Percentiles rank a stretch among this genome's conserved stretches.
phyloP scores from a whole-genome alignment of 805 yeast species.

The Pichia heedii region DNA sequence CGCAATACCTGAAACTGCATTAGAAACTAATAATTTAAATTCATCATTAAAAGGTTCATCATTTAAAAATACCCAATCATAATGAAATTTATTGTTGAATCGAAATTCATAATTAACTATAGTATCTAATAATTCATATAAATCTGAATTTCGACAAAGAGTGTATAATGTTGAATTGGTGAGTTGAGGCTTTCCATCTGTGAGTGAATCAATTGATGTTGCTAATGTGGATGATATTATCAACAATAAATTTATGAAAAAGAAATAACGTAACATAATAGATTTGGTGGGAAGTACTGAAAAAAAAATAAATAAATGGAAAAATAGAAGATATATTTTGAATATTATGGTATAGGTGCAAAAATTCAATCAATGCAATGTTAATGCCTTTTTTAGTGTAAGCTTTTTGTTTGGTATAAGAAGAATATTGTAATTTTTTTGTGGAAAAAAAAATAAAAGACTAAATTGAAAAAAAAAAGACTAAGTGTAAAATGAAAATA shows the following conservation, averaged over 20 bases:
- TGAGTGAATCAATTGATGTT: not conserved
- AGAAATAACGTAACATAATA: too few relatives aligned
- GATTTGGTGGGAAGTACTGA: too few relatives aligned
- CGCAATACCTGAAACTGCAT: conserved; percentile 49
- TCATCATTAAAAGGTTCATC: conserved; percentile 53
- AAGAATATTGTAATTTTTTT: too few relatives aligned
- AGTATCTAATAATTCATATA: conserved; percentile 47
- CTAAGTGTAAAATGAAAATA: too few relatives aligned
- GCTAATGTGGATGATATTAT: not conserved
- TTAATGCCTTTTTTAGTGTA: too few relatives aligned
- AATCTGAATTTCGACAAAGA: conserved; percentile 59
- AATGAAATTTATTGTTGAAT: conserved; percentile 51
- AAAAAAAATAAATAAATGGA: too few relatives aligned
- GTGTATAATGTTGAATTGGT: conserved; percentile 59
- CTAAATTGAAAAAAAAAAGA: too few relatives aligned
- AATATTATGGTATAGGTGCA: too few relatives aligned
- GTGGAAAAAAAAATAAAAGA: too few relatives aligned
- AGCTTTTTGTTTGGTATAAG: too few relatives aligned
- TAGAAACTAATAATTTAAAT: conserved; percentile 41
- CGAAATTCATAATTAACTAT: conserved; percentile 57
- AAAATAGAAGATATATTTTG: too few relatives aligned
- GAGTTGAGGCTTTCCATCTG: not conserved
- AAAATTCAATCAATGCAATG: too few relatives aligned
- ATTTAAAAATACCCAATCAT: conserved; percentile 76
- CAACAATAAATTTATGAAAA: not conserved